Base-by-base conservation (phyloP, 2,329 filamentous ascomycete genomes). In the Hypocreales sp. region DNA sequence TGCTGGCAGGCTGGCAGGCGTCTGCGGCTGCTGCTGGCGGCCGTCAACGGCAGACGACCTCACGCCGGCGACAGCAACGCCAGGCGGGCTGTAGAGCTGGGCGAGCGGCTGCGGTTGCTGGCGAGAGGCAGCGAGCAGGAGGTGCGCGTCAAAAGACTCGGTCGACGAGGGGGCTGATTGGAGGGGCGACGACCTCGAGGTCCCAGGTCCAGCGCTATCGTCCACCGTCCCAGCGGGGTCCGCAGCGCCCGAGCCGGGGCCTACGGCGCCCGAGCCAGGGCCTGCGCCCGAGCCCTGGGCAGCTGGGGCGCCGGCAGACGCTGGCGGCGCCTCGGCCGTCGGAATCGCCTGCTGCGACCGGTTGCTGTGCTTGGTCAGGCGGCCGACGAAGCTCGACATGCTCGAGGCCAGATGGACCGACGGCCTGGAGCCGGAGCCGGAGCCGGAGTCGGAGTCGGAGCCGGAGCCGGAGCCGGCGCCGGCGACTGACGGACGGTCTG, bases 261-360 rank as follows among this genome's bases (percentile, higher is more conserved):
- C 24, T 17, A 16, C 16, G 17, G 15, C 22, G 17, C 19, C 23
- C 20, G 17, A 13, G 22, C 16, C 17, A 15, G 23, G 16, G 20
- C 20, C 19, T 14, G 11, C n/a, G 20, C 23, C 21, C 20, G 19
- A 15, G 24, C 17, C 24, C 17, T n/a, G n/a, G n/a, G n/a, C n/a
- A n/a, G n/a, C n/a, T n/a, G n/a, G n/a, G n/a, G 25, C 8, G 13
- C 18, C 25, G 25, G 19, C 10, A 25, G 11, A 13, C 17, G 25
- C 13, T 12, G 50, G 40, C 45, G 51, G 50, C 40, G 52, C 47
- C 45, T 64, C 64, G 41, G 55, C 52, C 45, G 64, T 63, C 41
- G 55, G 52, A 41, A 68, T 55, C 37, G 60, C 58, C 45, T 66
- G 63, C 53, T 68, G 66, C 47, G 66, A 66, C 41, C 63, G 62